Base-by-base conservation (phyloP, 2,329 filamentous ascomycete species). In the Calonectria pseudoturangicola region DNA sequence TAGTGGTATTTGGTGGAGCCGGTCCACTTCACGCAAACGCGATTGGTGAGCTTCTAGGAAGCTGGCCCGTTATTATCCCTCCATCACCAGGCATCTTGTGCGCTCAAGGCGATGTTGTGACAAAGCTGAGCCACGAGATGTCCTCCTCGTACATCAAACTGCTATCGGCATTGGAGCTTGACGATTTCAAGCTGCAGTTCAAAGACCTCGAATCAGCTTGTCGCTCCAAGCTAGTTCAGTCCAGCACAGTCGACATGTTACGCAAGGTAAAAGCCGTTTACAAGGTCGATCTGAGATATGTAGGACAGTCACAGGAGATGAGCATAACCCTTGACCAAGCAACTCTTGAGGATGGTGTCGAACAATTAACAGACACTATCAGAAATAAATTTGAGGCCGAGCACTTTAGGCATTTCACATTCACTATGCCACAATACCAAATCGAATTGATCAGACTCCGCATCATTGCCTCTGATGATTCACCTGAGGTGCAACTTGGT, bases 231-330 rank as follows among this genome's bases (percentile, higher is more conserved):
- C 10, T 36, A 13, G 8, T 9, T 12, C 33, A 36, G 12, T 36
- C 33, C 10, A 36, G 33, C 10, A 36, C 33, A 10, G 33, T 36
- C 33, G 33, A 36, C 10, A 36, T 36, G 7, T 3, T 36, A 10
- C 33, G 33, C 33, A 36, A 36, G 33, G 33, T 36, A 10, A 36
- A 36, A 12, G 10, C 33, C 12, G 10, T 36, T 36, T 36, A 36
- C 16, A 27, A 54, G n/a, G 51, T 56, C 30, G 51, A 56, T n/a
- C 12, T 56, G 18, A 13, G 51, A 56, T 56, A 56, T 15, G 33
- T 56, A 16, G 51, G 51, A 7, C 51, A 56, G 12, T 56, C 51
- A 5, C 51, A 56, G n/a, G 51, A 56, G 5, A 56, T 56, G n/a
- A 56, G 27, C 21, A 28, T 56, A 9, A 28, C 33, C 1, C 28